Evolutionary conservation across 768 basidiomycete species (phyloP).

Genomic region (Krasilnikovozyma curviuscula): DNA sequence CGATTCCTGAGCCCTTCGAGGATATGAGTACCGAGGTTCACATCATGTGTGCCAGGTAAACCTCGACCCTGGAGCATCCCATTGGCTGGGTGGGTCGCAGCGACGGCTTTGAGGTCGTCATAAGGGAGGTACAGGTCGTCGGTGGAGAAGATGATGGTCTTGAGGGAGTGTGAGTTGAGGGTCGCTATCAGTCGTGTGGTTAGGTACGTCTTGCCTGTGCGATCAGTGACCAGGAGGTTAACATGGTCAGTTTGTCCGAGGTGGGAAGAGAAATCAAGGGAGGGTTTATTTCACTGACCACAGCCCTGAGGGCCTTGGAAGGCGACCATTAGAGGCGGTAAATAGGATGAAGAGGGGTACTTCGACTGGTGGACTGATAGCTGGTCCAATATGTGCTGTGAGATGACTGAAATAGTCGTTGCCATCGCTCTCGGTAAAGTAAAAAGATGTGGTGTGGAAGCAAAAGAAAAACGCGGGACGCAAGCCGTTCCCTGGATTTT

Average conservation of each 20-base stretch:
- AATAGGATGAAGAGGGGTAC: too few relatives aligned
- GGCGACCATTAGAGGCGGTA: slow-evolving; percentile 55
- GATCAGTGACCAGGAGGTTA: background rate
- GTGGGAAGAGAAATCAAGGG: background rate
- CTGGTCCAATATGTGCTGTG: too few relatives aligned
- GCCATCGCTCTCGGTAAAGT: too few relatives aligned
- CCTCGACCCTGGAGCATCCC: slow-evolving; percentile 14
- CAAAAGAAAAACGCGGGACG: too few relatives aligned
- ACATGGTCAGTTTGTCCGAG: background rate
- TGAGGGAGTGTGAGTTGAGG: slow-evolving; percentile 19
- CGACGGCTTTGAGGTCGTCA: slow-evolving; percentile 4
- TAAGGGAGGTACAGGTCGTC: slow-evolving; percentile 16
- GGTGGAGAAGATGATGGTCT: slow-evolving; percentile 9
- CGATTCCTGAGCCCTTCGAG: slow-evolving; percentile 30
- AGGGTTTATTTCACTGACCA: slow-evolving; percentile 23
- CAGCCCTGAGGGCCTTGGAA: slow-evolving; percentile 88
- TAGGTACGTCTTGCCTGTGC: slow-evolving; percentile 54
- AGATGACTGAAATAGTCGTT: too few relatives aligned
- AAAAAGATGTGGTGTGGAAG: too few relatives aligned
- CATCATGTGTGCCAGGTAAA: slow-evolving; percentile 16
- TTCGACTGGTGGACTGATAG: too few relatives aligned
- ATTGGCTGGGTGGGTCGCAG: slow-evolving; percentile 8
- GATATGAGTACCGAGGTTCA: background rate
- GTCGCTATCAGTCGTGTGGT: slow-evolving; percentile 37
- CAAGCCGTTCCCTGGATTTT: too few relatives aligned